These are phyloP conservation scores for Ilex aquifolium DNA, from an alignment of 257 asterid genomes.

Conservation along the genomic window DNA sequence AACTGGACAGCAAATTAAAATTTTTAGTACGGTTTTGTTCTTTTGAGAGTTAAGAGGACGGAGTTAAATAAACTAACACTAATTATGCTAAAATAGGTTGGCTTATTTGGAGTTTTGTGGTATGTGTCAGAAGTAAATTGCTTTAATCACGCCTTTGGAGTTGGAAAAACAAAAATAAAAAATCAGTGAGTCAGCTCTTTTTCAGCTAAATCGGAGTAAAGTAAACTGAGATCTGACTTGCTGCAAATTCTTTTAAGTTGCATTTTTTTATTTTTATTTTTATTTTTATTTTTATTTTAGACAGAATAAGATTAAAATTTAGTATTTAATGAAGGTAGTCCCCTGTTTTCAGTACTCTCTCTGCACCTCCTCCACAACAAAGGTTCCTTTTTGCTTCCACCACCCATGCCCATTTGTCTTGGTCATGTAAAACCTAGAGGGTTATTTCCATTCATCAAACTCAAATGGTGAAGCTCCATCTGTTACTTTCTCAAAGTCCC, in stretches of 20 bases:
- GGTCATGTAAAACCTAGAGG: not conserved
- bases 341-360: not conserved
- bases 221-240: constrained; percentile 24
- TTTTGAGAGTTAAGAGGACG: too few relatives aligned
- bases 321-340: too few relatives aligned
- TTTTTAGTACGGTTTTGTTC: too few relatives aligned
- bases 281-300: too few relatives aligned
- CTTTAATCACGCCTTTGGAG: constrained; percentile 25
- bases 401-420: constrained; percentile 24
- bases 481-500: too few relatives aligned
- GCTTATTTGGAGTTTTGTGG: constrained; percentile 10
- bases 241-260: constrained; percentile 24
- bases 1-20: too few relatives aligned
- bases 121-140: constrained; percentile 8
- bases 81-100: not conserved
- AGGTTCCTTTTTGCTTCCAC: constrained; percentile 24
- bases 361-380: constrained; percentile 18
- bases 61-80: constrained; percentile 1
- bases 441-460: too few relatives aligned
- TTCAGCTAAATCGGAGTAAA: constrained; percentile 16
- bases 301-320: too few relatives aligned
- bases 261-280: constrained; percentile 2
- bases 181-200: constrained; percentile 26
- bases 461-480: too few relatives aligned
- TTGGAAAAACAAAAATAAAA: constrained; percentile 10